These are phyloP conservation scores for Voacanga thouarsii DNA, from an alignment of 257 asterid genomes.

Conservation along the genomic window DNA sequence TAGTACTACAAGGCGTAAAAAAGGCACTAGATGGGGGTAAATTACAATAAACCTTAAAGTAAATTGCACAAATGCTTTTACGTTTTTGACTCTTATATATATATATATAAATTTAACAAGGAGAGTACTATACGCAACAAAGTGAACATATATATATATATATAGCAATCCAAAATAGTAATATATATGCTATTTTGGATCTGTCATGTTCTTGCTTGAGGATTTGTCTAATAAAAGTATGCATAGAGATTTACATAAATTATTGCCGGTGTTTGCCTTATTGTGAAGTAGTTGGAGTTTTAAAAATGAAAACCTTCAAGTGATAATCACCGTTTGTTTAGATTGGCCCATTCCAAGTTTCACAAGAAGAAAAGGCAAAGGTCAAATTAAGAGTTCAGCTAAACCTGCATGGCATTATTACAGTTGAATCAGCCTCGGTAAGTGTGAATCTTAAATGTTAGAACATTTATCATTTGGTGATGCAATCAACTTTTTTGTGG, in stretches of 20 bases:
- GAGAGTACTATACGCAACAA: too few relatives aligned
- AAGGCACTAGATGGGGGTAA: too few relatives aligned
- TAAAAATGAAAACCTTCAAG: not conserved
- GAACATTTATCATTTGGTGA: slow-evolving; percentile 14
- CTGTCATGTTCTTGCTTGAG: not conserved
- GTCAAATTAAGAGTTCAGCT: slow-evolving; percentile 70
- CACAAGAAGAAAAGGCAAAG: slow-evolving; percentile 49
- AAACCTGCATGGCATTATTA: slow-evolving; percentile 77
- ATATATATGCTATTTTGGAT: too few relatives aligned
- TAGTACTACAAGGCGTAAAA: too few relatives aligned
- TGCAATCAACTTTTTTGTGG: slow-evolving; percentile 17
- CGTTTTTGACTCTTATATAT: not conserved
- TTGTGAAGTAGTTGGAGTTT: not conserved
- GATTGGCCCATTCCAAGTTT: slow-evolving; percentile 78
- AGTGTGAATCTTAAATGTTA: slow-evolving; percentile 29
- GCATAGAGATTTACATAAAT: not conserved
- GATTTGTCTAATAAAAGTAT: not conserved
- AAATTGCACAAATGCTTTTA: not conserved
- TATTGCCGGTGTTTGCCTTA: not conserved
- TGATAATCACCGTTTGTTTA: slow-evolving; percentile 27
- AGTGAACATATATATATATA: too few relatives aligned
- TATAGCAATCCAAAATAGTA: too few relatives aligned
- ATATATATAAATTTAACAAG: too few relatives aligned
- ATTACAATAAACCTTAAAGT: too few relatives aligned
- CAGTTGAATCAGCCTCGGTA: slow-evolving; percentile 73